Percentiles rank a stretch among this genome's conserved stretches.
Evolutionary conservation across 441 rosid genomes (phyloP).

Genomic region (Gossypium trilobum): DNA sequence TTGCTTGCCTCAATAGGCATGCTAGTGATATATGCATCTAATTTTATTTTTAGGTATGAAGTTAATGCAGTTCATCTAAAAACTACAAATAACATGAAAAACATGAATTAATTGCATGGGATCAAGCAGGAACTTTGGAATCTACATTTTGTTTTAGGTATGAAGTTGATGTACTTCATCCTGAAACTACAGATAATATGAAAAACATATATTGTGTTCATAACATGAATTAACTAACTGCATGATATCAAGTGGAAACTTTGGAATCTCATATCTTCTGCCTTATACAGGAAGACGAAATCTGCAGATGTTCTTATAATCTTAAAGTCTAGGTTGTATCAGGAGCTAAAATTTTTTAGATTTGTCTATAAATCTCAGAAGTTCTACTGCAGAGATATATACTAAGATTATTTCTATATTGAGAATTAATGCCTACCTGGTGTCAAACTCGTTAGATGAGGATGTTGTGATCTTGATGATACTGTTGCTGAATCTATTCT

Average conservation of each 20-base stretch:
- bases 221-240: background rate
- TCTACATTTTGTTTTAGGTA: background rate
- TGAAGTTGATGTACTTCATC: slow-evolving; percentile 2
- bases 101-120: background rate
- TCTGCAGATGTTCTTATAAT: background rate
- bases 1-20: background rate
- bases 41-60: background rate
- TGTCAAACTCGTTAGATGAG: background rate
- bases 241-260: background rate
- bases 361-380: background rate
- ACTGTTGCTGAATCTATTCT: slow-evolving; percentile 3
- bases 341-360: background rate
- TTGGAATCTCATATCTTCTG: background rate
- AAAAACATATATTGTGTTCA: background rate
- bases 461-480: background rate
- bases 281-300: background rate
- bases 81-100: background rate
- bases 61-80: background rate
- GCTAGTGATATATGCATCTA: background rate
- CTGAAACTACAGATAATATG: background rate
- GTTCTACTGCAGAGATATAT: background rate
- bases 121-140: background rate
- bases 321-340: background rate
- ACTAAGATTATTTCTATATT: background rate
- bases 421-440: background rate